These are phyloP conservation scores for Paspalum notatum DNA, from an alignment of 176 grass and related monocot species.

Conservation along the genomic window DNA sequence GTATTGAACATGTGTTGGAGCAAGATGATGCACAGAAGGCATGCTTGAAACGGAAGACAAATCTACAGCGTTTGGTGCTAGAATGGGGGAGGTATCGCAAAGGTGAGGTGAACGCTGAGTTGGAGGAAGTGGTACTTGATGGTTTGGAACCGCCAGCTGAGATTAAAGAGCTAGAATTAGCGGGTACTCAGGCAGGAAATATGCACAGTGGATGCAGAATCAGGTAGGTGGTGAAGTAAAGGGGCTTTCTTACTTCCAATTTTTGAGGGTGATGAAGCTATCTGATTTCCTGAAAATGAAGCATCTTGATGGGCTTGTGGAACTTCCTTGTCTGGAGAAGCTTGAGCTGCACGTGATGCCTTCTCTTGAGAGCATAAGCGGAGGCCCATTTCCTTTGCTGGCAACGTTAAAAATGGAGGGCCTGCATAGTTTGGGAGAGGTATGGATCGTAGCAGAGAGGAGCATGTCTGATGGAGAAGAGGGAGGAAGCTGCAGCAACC, in stretches of 20 bases:
- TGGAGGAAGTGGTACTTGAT: not conserved
- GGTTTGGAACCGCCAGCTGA: not conserved
- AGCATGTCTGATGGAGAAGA: too few relatives aligned
- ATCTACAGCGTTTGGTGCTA: not conserved
- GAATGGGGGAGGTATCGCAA: not conserved
- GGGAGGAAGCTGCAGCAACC: too few relatives aligned
- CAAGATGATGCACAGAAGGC: not conserved
- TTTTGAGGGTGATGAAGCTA: not conserved
- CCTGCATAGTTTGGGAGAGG: not conserved
- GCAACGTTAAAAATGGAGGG: not conserved
- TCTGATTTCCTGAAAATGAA: not conserved
- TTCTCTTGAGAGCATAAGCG: not conserved
- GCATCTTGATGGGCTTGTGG: not conserved
- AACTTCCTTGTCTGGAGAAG: not conserved
- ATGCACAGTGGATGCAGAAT: too few relatives aligned
- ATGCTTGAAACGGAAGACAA: not conserved
- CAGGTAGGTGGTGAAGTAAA: too few relatives aligned
- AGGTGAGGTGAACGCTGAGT: not conserved
- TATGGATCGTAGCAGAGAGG: not conserved
- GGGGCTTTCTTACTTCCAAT: too few relatives aligned
- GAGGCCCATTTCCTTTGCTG: conserved; percentile 16
- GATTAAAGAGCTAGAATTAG: too few relatives aligned
- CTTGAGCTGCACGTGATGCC: not conserved
- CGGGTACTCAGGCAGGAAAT: too few relatives aligned
- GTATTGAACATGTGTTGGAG: not conserved